Base-by-base conservation (phyloP, 192 early-diverging fungal genomes). In the Phycomyces blakesleeanus region DNA sequence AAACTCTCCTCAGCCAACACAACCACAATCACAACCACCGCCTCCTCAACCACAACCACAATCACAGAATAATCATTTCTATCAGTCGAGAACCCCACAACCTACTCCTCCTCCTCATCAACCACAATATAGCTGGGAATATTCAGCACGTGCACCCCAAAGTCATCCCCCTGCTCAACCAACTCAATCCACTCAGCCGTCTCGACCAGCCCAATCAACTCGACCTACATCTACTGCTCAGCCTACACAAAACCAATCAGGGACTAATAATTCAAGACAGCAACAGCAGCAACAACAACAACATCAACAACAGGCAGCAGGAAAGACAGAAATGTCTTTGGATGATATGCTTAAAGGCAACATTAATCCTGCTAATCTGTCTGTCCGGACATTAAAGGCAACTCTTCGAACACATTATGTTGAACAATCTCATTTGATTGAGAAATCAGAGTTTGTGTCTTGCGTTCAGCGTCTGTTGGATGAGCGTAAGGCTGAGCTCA, bases 361-460 rank as follows among this genome's bases (percentile, higher is more conserved):
- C 4, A 76, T 83, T 7, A 74, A 89, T 59, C 73, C 82, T 8
- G 55, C 66, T 15, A 75, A 78, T 2, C 69, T 93, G 21, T 82
- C 87, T 26, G 76, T 89, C 56, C 87, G 87, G 53, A 74, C 77
- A 0, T 82, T 94, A 22, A 92, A 92, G 68, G 51, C 54, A 7
- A 78, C 93, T 21, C 75, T 94, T 12, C 69, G 68, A 10, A 63
- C 81, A 26, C 80, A 91, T 49, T 79, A 76, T 59, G 88, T 94
- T 9, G 84, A 88, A 56, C 79, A 81, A 44, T 78, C 76, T 41
- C 80, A 81, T 61, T 80, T 90, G 16, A 69, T 93, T 16, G 92
- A 94, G 58, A 92, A 91, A 54, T 67, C 70, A 15, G 92, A 94
- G 67, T 79, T 94, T 12, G 79, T 92, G 3, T 72, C 75, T 34